phyloP scores from a whole-genome alignment of 169 alveolate species.

The Ophryocystis elektroscirrha region DNA sequence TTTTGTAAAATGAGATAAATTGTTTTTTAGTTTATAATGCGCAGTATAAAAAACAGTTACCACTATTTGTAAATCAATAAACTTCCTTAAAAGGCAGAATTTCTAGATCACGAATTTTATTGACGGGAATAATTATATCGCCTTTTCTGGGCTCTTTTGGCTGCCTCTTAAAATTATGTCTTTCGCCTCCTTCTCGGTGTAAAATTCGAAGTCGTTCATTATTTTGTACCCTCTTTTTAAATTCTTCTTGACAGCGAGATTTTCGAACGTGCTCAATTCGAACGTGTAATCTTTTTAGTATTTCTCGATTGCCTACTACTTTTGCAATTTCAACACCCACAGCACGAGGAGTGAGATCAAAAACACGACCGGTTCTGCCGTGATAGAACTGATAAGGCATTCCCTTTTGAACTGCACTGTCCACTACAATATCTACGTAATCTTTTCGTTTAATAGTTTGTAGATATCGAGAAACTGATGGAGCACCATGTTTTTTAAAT shows the following conservation, averaged over 20 bases:
- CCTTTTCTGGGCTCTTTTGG: too few relatives aligned
- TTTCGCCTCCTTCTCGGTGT: constrained; percentile 72
- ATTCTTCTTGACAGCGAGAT: constrained; percentile 83
- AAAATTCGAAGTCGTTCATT: constrained; percentile 60
- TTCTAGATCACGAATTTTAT: too few relatives aligned
- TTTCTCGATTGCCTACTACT: constrained; percentile 81
- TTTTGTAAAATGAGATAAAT: too few relatives aligned
- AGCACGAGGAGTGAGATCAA: constrained; percentile 79
- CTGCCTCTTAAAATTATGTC: too few relatives aligned
- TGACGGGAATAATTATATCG: too few relatives aligned
- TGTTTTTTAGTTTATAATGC: too few relatives aligned
- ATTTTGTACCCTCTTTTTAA: constrained; percentile 67
- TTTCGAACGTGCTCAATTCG: constrained; percentile 87
- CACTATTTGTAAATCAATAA: too few relatives aligned
- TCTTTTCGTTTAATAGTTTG: constrained; percentile 74
- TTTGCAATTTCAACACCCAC: constrained; percentile 87
- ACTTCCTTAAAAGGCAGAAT: too few relatives aligned
- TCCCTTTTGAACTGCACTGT: constrained; percentile 89
- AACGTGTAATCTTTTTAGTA: constrained; percentile 80
- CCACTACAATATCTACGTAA: constrained; percentile 84
- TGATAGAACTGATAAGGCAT: constrained; percentile 94
- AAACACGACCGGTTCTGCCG: constrained; percentile 94
- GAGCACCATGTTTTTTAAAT: constrained; percentile 78
- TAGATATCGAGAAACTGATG: constrained; percentile 69
- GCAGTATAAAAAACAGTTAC: too few relatives aligned